Base-by-base conservation (phyloP, 306 rosid genomes). In the Hippophae tibetana region DNA sequence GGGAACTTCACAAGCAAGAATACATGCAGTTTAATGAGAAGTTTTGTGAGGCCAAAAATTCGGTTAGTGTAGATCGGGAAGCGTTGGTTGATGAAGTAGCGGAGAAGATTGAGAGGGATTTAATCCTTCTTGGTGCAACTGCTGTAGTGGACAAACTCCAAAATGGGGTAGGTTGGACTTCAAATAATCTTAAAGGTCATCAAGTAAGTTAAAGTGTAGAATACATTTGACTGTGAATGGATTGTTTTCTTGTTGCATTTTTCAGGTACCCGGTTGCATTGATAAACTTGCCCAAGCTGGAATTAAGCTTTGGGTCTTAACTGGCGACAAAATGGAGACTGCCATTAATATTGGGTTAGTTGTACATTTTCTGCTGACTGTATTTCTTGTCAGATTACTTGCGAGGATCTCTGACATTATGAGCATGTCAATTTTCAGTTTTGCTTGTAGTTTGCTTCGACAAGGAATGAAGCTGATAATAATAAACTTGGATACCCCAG, bases 241-340 rank as follows among this genome's bases (percentile, higher is more conserved):
- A 76, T 55, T 58, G 40, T 38, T 78, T 63, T 76, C 51, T 40
- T 74, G 5, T 62, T 82, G 48, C 69, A 71, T 43, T 68, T 73
- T 31, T 66, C 61, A 90, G 97, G 97, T 90, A 72, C 97, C 97
- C 18, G 76, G 79, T 51, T 89, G 99, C 77, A 89, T 93, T 13
- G 97, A 88, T 81, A 93, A 81, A 69, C 99, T 93, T 75, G 90
- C 99, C 64, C 94, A 72, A 68, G 97, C 99, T 45, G 97, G 99
- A 72, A 93, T 93, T 54, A 93, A 93, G 82, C 88, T 93, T 54
- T 93, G 99, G 99, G 97, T 93, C 70, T 81, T 93, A 78, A 93
- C 99, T 10, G 99, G 99, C 64, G 99, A 93, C 70, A 93, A 93
- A 75, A 86, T 93, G 97, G 99, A 93, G 86, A 93, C 99, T 60